Evolutionary conservation across 495 filamentous ascomycete genomes (phyloP).

Genomic region (Evernia prunastri): DNA sequence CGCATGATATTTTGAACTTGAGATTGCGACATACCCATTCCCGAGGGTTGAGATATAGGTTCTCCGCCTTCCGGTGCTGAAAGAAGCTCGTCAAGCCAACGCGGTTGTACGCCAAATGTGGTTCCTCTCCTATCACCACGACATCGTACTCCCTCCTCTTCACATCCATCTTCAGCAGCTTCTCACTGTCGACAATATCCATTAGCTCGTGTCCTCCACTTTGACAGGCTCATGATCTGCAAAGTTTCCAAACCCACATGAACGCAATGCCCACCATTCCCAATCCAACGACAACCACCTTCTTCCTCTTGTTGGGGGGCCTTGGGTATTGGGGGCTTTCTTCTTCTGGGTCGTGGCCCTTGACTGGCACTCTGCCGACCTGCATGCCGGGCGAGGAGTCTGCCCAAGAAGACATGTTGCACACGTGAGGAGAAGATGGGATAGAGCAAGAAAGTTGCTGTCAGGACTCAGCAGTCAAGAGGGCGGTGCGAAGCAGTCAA

Average conservation of each 20-base stretch:
- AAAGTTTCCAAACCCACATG: slow-evolving; percentile 53
- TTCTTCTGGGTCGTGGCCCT: slow-evolving; percentile 24
- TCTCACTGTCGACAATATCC: slow-evolving; percentile 53
- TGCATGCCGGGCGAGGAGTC: slow-evolving; percentile 30
- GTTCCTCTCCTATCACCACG: slow-evolving; percentile 86
- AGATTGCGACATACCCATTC: slow-evolving; percentile 64
- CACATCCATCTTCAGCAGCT: slow-evolving; percentile 79
- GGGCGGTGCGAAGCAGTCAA: slow-evolving; percentile 3
- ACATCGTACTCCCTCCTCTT: slow-evolving; percentile 74
- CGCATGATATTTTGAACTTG: too few species aligned
- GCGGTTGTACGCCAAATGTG: slow-evolving; percentile 89
- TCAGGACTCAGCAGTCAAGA: neutral
- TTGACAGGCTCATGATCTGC: neutral
- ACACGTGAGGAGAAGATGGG: neutral
- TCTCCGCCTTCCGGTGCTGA: slow-evolving; percentile 81
- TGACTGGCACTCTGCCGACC: slow-evolving; percentile 24
- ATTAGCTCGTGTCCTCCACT: neutral
- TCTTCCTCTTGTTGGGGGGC: slow-evolving; percentile 45
- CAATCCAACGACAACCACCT: slow-evolving; percentile 79
- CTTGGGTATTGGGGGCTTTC: slow-evolving; percentile 23
- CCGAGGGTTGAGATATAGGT: slow-evolving; percentile 79
- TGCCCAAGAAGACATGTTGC: slow-evolving; percentile 30
- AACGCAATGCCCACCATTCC: slow-evolving; percentile 96
- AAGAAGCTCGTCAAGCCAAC: slow-evolving; percentile 95
- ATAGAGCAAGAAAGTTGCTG: neutral